Percentiles rank a stretch among this genome's conserved stretches.
phyloP scores from a whole-genome alignment of 2,329 filamentous ascomycete genomes.

The Trichocomaceae sp. region DNA sequence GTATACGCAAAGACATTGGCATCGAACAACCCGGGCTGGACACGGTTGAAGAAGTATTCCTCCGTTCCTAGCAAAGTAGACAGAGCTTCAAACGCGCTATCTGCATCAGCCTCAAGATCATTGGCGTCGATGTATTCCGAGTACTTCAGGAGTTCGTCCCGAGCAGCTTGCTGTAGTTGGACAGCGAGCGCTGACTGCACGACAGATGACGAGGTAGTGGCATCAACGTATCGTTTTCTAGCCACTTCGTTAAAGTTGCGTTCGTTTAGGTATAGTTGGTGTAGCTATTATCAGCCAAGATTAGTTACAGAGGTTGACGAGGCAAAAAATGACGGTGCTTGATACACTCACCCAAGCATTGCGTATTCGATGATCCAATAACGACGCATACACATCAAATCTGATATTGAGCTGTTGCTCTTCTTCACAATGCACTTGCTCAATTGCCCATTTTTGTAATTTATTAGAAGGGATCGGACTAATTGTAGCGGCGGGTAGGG shows the following conservation, averaged over 20 bases:
- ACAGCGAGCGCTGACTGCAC: constrained; percentile 58
- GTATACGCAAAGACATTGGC: constrained; percentile 87
- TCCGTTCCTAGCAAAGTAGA: constrained; percentile 52
- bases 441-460: constrained; percentile 62
- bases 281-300: constrained; percentile 49
- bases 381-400: constrained; percentile 68
- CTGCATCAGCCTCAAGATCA: constrained; percentile 54
- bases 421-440: constrained; percentile 41
- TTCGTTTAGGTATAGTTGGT: constrained; percentile 70
- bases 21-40: constrained; percentile 68
- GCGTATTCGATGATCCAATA: constrained; percentile 71
- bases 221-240: constrained; percentile 61
- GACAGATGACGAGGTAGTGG: constrained; percentile 53
- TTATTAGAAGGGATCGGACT: constrained; percentile 56
- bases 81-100: constrained; percentile 57
- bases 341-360: constrained; percentile 72
- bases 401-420: constrained; percentile 49
- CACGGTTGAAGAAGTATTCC: constrained; percentile 55
- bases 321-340: neutral
- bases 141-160: constrained; percentile 64
- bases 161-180: constrained; percentile 67
- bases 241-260: constrained; percentile 62
- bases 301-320: constrained; percentile 1
- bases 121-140: constrained; percentile 48
- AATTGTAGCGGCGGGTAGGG: constrained; percentile 32